Percentiles rank a stretch among this genome's conserved stretches.
Evolutionary conservation across 2,329 filamentous ascomycete species (phyloP).

Genomic region (Aspergillus awamori): DNA sequence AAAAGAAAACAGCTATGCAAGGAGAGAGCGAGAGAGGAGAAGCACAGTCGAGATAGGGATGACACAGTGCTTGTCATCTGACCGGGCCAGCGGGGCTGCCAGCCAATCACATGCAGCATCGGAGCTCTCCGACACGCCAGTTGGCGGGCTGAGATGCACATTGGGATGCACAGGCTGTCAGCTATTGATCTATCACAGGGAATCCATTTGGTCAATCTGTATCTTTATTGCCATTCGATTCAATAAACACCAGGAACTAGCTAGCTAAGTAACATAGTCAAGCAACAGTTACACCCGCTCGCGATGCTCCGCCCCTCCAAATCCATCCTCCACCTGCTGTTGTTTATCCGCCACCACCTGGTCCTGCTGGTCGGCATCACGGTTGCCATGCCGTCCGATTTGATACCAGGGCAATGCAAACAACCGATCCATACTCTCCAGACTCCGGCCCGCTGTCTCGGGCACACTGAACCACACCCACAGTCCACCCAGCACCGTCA

Average conservation of each 20-base stretch:
- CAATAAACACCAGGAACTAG: no score
- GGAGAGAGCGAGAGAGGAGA: background rate
- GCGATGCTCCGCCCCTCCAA: slow-evolving; percentile 22
- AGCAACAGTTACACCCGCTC: slow-evolving; percentile 12
- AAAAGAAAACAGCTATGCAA: background rate
- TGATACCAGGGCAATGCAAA: slow-evolving; percentile 75
- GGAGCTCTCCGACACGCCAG: no score
- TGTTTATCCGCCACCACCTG: slow-evolving; percentile 29
- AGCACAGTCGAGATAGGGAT: background rate
- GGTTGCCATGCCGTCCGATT: slow-evolving; percentile 59
- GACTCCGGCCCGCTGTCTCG: slow-evolving; percentile 65
- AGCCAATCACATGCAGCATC: no score
- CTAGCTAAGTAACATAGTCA: background rate
- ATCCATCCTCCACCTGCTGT: slow-evolving; percentile 20
- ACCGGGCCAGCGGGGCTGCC: background rate
- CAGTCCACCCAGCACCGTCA: slow-evolving; percentile 67
- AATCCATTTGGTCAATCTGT: no score
- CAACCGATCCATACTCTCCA: slow-evolving; percentile 67
- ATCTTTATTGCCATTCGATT: no score
- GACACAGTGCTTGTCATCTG: slow-evolving; percentile 4
- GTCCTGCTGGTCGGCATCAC: slow-evolving; percentile 35
- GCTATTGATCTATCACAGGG: no score
- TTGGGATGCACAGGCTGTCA: no score
- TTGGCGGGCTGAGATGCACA: no score
- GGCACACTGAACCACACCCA: slow-evolving; percentile 65